Evolutionary conservation across 805 yeast species (phyloP), one percentile per base, ranked within the genome.

Genomic region (Teunomyces atbi): DNA sequence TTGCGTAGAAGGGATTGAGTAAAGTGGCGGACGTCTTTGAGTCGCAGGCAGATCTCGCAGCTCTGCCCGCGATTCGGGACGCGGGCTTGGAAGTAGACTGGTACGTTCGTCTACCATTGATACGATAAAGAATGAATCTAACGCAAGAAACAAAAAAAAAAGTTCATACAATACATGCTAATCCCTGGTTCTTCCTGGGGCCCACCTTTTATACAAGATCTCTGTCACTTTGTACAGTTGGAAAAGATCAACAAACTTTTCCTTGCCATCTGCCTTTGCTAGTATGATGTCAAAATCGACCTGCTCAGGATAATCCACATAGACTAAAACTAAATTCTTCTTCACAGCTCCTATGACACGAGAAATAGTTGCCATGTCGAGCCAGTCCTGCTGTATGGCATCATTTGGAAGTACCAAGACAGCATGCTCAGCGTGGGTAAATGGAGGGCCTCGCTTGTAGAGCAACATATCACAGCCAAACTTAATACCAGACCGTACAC

Each of bases 371-470:
- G 89, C 81, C 44, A 79, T 54, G 26, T 65, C 64, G 38, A 73
- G 81, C 91, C 85, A 60, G 72, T 74, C 77, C 80, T 82, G 48
- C 28, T 61, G 50, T 8, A 36, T 32, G 6, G 60, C 69, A 18
- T 64, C 66, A 37, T 68, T 64, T 1, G 78, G 73, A 21, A 81
- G 48, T 5, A 86, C 69, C 39, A 78, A 59, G 3, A 89, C 68
- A 5, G 92, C 88, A 62, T 81, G 88, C 60, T 90, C 96, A 0
- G 99, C 97, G 62, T 94, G 99, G 42, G 85, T 82, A 62, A 91
- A 89, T 1, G 97, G 97, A 6, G 98, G 99, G 0, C 99, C 99
- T 47, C 92, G 73, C 45, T 84, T 81, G 63, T 94, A 94, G 4
- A 94, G 71, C 6, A 94, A 67, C 64, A 72, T 85, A 57, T 91